A percentile compares a stretch with the other conserved stretches of the same genome.
These are phyloP conservation scores for Fragaria vesca DNA, from an alignment of 306 rosid genomes.

Conservation along the genomic window DNA sequence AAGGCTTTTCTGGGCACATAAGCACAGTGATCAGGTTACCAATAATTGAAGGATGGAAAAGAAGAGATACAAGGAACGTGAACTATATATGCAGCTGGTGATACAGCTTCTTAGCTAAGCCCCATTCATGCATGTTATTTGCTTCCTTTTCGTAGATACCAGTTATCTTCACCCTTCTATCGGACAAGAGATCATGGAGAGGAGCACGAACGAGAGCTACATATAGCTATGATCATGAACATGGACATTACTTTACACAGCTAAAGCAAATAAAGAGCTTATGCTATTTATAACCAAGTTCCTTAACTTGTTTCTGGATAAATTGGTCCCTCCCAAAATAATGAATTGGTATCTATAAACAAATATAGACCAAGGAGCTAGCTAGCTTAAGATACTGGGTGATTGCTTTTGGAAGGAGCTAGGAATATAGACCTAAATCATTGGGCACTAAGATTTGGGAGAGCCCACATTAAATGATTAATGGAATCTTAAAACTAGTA, in stretches of 20 bases:
- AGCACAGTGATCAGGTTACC: not conserved
- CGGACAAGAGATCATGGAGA: constrained; percentile 33
- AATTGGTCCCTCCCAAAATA: constrained; percentile 8
- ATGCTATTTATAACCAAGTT: constrained; percentile 14
- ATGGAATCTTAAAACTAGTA: constrained; percentile 39
- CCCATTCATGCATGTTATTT: not conserved
- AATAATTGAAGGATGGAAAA: not conserved
- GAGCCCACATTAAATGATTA: constrained; percentile 49
- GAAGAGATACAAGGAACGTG: not conserved
- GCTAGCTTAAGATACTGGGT: constrained; percentile 11
- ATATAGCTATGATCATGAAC: not conserved
- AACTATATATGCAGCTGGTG: not conserved
- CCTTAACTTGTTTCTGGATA: not conserved
- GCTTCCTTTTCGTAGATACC: constrained; percentile 19
- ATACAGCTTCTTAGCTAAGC: not conserved
- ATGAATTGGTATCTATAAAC: not conserved
- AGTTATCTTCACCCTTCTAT: constrained; percentile 36
- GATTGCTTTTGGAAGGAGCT: constrained; percentile 21
- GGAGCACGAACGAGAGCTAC: constrained; percentile 21
- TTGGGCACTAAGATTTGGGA: constrained; percentile 67
- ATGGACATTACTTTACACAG: constrained; percentile 13
- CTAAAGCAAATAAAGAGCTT: constrained; percentile 21
- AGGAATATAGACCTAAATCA: constrained; percentile 34
- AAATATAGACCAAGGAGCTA: not conserved
- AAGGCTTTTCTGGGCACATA: not conserved